These are phyloP conservation scores for Ilyonectria destructans DNA, from an alignment of 2,329 filamentous ascomycete species.

Conservation along the genomic window DNA sequence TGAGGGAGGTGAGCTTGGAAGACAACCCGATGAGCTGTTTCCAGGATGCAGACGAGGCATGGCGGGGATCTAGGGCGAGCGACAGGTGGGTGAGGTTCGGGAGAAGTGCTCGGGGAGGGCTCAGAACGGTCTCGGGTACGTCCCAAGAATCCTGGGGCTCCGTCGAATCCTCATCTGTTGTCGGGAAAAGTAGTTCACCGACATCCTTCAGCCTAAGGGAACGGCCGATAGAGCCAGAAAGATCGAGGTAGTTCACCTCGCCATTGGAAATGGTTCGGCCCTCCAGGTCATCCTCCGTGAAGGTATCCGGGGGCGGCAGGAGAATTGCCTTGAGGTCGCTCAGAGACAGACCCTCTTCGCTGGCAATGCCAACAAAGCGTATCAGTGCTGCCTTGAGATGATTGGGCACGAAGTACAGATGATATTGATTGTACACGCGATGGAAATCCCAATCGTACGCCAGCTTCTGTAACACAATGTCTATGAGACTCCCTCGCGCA, in stretches of 20 bases:
- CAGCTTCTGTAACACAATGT: conserved; percentile 66
- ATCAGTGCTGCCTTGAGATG: conserved; percentile 68
- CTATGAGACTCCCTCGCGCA: conserved; percentile 65
- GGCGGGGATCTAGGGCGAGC: conserved; percentile 64
- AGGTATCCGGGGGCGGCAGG: conserved; percentile 50
- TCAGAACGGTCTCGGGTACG: conserved; percentile 52
- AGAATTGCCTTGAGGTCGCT: conserved; percentile 68
- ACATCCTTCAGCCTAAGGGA: conserved; percentile 69
- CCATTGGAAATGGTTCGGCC: conserved; percentile 41
- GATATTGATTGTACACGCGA: conserved; percentile 69
- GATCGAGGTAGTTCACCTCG: conserved; percentile 68
- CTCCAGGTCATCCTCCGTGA: conserved; percentile 49
- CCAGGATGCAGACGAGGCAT: conserved; percentile 66
- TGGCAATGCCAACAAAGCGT: conserved; percentile 63
- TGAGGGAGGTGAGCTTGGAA: conserved; percentile 67
- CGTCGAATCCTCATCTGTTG: conserved; percentile 37
- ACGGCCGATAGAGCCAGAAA: conserved; percentile 67
- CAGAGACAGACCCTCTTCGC: conserved; percentile 64
- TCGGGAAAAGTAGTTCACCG: conserved; percentile 66
- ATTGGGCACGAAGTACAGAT: conserved; percentile 70
- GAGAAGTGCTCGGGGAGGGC: conserved; percentile 60
- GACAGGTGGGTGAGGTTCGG: conserved; percentile 75
- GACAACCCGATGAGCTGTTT: conserved; percentile 71
- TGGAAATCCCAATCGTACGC: conserved; percentile 71
- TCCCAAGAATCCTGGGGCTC: conserved; percentile 71